These are phyloP conservation scores for Lactarius quietus DNA, from an alignment of 768 basidiomycete genomes.

Conservation along the genomic window DNA sequence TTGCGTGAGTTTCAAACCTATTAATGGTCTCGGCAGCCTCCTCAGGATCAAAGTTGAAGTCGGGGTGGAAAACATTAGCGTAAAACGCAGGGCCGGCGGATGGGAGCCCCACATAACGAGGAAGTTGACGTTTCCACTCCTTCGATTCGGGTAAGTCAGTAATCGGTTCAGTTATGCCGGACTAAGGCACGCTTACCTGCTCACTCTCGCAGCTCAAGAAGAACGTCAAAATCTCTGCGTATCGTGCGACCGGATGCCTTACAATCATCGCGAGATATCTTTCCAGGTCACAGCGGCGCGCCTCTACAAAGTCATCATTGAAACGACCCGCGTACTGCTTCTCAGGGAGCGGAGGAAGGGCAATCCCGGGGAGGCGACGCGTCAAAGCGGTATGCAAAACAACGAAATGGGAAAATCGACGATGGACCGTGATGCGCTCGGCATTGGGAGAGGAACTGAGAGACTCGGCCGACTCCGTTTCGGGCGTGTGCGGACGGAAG, in stretches of 20 bases:
- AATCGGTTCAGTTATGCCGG: background rate
- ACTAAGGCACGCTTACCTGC: constrained; percentile 43
- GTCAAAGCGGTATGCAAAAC: constrained; percentile 69
- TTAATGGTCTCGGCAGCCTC: constrained; percentile 60
- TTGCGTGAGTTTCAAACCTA: constrained; percentile 62
- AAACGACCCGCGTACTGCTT: constrained; percentile 83
- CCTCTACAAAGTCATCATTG: constrained; percentile 78
- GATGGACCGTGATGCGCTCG: constrained; percentile 65
- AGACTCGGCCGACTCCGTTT: constrained; percentile 27
- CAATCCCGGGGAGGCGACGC: constrained; percentile 68
- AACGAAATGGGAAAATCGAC: constrained; percentile 84
- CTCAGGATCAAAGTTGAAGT: constrained; percentile 74
- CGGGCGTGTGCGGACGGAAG: constrained; percentile 43
- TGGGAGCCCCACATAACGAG: constrained; percentile 55
- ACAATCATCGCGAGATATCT: constrained; percentile 68
- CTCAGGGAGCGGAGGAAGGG: constrained; percentile 78
- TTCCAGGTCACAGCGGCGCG: constrained; percentile 75
- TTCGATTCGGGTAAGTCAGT: constrained; percentile 30
- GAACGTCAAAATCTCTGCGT: constrained; percentile 74
- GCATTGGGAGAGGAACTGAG: constrained; percentile 36
- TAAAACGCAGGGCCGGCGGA: constrained; percentile 76
- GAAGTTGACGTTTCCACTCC: constrained; percentile 70
- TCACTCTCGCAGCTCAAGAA: constrained; percentile 79
- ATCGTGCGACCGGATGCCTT: constrained; percentile 72
- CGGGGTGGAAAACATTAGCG: constrained; percentile 77